Evolutionary conservation across 75 land plant genomes (phyloP).

Genomic region (Sequoiadendron giganteum): DNA sequence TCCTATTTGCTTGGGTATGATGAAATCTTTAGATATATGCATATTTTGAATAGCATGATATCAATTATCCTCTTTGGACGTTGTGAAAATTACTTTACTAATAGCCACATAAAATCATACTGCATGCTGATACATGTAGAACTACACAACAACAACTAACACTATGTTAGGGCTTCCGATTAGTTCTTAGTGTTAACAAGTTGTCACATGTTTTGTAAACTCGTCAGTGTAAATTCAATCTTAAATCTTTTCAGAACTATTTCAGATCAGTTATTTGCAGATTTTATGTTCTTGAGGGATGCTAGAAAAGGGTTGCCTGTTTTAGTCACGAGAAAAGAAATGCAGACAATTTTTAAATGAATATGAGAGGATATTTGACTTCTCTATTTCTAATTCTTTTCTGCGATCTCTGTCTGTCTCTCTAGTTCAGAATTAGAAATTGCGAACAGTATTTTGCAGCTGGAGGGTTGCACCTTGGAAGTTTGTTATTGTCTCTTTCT

Average conservation of each 20-base stretch:
- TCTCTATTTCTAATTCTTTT: background rate
- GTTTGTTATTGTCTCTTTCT: background rate
- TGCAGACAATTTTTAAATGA: background rate
- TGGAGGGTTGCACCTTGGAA: background rate
- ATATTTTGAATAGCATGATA: background rate
- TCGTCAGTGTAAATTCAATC: background rate
- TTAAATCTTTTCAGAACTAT: background rate
- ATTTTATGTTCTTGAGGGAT: background rate
- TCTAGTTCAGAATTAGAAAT: background rate
- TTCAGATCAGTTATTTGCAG: background rate
- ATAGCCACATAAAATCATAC: background rate
- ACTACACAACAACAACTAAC: background rate
- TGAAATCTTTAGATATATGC: background rate
- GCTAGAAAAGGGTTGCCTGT: background rate
- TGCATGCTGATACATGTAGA: background rate
- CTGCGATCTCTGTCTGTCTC: background rate
- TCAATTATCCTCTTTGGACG: background rate
- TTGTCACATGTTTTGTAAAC: background rate
- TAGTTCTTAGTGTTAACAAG: background rate
- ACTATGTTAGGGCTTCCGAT: background rate
- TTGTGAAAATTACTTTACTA: background rate
- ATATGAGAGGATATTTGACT: background rate
- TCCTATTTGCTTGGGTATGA: conserved; percentile 62
- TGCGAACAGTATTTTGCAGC: background rate
- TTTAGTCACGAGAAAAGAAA: background rate